Base-by-base conservation (phyloP, 441 rosid species). In the Melianthus villosus region DNA sequence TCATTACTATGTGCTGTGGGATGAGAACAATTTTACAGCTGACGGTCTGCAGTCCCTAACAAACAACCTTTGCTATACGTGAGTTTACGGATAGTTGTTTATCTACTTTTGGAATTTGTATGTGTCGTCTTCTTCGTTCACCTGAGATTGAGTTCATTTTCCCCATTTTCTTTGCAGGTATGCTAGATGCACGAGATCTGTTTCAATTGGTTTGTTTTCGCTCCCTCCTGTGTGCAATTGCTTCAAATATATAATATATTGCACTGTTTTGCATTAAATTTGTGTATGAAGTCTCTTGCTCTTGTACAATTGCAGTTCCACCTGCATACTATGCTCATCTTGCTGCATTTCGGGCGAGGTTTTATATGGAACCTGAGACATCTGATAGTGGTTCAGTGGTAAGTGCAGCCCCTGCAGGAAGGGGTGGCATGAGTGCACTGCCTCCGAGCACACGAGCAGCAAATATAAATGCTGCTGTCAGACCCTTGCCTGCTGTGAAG, bases 1-100 rank as follows among this genome's bases (percentile, higher is more conserved):
- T 25, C 99, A 91, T 59, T 91, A 91, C 62, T 94, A 91, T 66
- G 99, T 91, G 42, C 69, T 91, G 10, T 91, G 99, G 99, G 99
- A 91, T 27, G 96, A 91, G 65, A 91, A 91, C 66, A 91, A 77
- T 59, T 91, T 85, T 47, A 91, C 99, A 6, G 85, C 96, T 0
- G 99, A 91, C 44, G 96, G 94, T 37, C 85, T 91, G 44, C 99
- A 91, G 45, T 91, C 99, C 13, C 51, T 85, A 50, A 91, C 99
- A 2, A 91, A 91, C 68, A 91, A 82, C 54, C 93, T 91, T 15
- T 91, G 99, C 44, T 91, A 91, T 54, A 91, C 98, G 6, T 91
- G n/a, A n/a, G n/a, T n/a, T n/a, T n/a, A n/a, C n/a, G n/a, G n/a
- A n/a, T n/a, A n/a, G n/a, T n/a, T n/a, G n/a, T n/a, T n/a, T n/a